Conservation (phyloP, 2,329 filamentous ascomycete species). For the Claviceps monticola region DNA sequence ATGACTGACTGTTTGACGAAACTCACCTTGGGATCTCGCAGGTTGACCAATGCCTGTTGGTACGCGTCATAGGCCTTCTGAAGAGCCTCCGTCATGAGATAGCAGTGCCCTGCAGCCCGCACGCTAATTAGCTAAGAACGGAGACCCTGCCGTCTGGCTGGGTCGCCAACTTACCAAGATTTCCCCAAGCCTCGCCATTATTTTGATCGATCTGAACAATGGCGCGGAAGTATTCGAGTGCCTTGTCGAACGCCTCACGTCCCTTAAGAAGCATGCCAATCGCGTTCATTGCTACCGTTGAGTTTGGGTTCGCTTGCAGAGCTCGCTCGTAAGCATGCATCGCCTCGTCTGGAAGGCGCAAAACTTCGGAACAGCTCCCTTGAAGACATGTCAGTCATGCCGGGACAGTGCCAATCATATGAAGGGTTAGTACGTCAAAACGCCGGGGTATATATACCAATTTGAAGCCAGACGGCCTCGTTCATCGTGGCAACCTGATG, state of each 20-base stretch:
- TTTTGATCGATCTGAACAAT: conserved; percentile 80
- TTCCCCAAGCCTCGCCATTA: conserved; percentile 95
- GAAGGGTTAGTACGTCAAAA: not conserved
- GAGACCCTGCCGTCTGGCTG: conserved; percentile 12
- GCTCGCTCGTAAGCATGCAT: conserved; percentile 85
- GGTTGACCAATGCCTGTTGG: conserved; percentile 84
- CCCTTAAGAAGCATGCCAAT: conserved; percentile 85
- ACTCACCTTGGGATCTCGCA: conserved; percentile 78
- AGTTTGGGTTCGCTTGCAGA: conserved; percentile 74
- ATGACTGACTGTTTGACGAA: not conserved
- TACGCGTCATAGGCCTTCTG: conserved; percentile 96
- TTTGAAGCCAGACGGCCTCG: conserved; percentile 81
- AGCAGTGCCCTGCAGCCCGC: conserved; percentile 65
- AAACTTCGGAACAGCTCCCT: conserved; percentile 78
- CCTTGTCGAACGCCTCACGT: conserved; percentile 86
- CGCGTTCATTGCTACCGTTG: conserved; percentile 81
- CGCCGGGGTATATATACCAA: conserved; percentile 47
- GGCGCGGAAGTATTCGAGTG: conserved; percentile 81
- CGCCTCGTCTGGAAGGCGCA: conserved; percentile 80
- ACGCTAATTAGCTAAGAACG: conserved; percentile 1
- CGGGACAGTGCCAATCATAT: not conserved
- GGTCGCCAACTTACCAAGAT: conserved; percentile 50
- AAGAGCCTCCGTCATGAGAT: conserved; percentile 95
- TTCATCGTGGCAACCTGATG: conserved; percentile 69
- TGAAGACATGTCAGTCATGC: not conserved